Conservation (phyloP, 441 rosid species). For the Euphorbia schlechtendalii region DNA sequence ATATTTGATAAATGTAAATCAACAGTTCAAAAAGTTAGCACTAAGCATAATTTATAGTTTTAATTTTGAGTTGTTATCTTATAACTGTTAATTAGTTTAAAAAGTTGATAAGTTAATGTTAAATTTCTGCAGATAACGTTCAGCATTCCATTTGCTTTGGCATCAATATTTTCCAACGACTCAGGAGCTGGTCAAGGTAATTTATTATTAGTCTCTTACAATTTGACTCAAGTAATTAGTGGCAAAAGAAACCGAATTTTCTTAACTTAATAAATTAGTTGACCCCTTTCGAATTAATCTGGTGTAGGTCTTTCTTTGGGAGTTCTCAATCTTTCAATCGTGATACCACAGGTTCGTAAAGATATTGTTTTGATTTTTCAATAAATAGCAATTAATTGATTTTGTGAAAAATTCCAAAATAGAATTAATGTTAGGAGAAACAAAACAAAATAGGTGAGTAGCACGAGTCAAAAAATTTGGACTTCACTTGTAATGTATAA, state of each 20-base stretch:
- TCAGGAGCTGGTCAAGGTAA: conserved; percentile 90
- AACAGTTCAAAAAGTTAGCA: no score
- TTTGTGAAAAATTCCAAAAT: not conserved
- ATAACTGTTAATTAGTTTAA: no score
- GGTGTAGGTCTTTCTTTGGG: conserved; percentile 71
- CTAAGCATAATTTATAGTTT: no score
- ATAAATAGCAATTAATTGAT: no score
- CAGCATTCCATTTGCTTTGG: conserved; percentile 85
- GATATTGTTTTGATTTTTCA: not conserved
- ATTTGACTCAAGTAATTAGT: not conserved
- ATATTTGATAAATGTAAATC: no score
- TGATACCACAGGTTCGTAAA: conserved; percentile 63
- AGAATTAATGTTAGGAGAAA: not conserved
- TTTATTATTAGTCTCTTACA: not conserved
- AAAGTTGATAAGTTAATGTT: not conserved
- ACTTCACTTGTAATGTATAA: not conserved
- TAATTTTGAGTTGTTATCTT: no score
- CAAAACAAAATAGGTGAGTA: not conserved
- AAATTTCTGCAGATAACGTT: conserved; percentile 50
- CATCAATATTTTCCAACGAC: conserved; percentile 60
- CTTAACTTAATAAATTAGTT: no score
- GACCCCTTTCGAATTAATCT: not conserved
- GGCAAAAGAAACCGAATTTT: no score
- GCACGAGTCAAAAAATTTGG: not conserved
- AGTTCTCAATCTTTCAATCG: conserved; percentile 72